These are phyloP conservation scores for Aspergillus haitiensis DNA, from an alignment of 495 filamentous ascomycete species.

Conservation along the genomic window DNA sequence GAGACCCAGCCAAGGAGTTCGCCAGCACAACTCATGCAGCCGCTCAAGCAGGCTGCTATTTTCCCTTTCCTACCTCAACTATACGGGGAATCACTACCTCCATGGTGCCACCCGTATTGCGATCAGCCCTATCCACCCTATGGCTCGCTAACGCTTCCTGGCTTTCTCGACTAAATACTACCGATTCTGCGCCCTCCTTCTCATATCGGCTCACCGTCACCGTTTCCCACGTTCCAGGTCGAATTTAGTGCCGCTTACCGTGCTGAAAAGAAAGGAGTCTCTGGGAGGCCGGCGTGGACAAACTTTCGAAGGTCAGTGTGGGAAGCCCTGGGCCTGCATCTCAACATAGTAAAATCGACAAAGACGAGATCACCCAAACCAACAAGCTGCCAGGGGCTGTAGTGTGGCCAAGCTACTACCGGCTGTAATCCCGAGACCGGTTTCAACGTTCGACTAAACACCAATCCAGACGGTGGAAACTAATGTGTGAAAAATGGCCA, in stretches of 20 bases:
- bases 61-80: too few species aligned
- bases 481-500: neutral
- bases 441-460: conserved; percentile 15
- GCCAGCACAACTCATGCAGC: too few species aligned
- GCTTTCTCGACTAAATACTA: too few species aligned
- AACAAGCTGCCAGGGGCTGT: conserved; percentile 1
- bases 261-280: neutral
- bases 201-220: neutral
- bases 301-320: neutral
- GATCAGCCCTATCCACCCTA: too few species aligned
- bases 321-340: neutral
- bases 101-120: too few species aligned
- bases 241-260: conserved; percentile 1
- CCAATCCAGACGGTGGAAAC: conserved; percentile 2
- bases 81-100: too few species aligned
- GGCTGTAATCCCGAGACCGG: conserved; percentile 15
- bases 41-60: too few species aligned
- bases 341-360: neutral
- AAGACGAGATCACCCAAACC: neutral
- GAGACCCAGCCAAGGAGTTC: too few species aligned
- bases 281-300: neutral
- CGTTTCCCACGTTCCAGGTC: neutral
- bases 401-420: conserved; percentile 18
- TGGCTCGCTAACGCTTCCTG: too few species aligned
- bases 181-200: too few species aligned